Percentiles rank a stretch among this genome's conserved stretches.
These are phyloP conservation scores for Thermomucor indicae-seudaticae DNA, from an alignment of 371 early-diverging fungal genomes.

Conservation along the genomic window DNA sequence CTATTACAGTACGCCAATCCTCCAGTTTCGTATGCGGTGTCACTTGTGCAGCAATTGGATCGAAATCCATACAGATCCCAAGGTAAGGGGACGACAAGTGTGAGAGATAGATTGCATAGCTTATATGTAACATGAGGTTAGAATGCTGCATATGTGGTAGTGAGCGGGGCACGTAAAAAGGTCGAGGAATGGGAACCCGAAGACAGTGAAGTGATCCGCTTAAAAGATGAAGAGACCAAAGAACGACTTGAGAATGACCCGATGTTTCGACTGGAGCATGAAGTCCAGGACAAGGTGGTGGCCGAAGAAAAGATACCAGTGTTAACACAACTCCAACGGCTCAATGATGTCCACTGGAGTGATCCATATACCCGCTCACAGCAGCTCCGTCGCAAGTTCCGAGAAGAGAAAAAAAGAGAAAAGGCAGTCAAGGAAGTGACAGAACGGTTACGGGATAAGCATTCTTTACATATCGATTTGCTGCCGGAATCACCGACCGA, in stretches of 20 bases:
- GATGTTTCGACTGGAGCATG: slow-evolving; percentile 70
- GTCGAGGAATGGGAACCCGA: slow-evolving; percentile 72
- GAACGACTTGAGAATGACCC: slow-evolving; percentile 59
- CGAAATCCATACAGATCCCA: slow-evolving; percentile 94
- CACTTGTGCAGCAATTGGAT: slow-evolving; percentile 84
- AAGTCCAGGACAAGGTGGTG: slow-evolving; percentile 47
- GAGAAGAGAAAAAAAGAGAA: slow-evolving; percentile 63
- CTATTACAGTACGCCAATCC: slow-evolving; percentile 86
- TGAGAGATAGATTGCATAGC: not conserved
- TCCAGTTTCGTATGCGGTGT: slow-evolving; percentile 90
- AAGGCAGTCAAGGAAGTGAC: slow-evolving; percentile 42
- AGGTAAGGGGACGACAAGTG: slow-evolving; percentile 42
- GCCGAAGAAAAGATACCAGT: slow-evolving; percentile 46
- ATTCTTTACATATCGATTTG: slow-evolving; percentile 51
- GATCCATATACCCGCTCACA: slow-evolving; percentile 78
- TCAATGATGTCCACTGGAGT: slow-evolving; percentile 65
- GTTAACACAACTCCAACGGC: slow-evolving; percentile 57
- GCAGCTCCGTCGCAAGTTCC: slow-evolving; percentile 64
- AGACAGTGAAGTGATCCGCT: slow-evolving; percentile 63
- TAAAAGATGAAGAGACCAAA: slow-evolving; percentile 58
- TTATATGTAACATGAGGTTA: slow-evolving; percentile 13
- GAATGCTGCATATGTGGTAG: slow-evolving; percentile 77
- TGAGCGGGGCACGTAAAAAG: slow-evolving; percentile 74
- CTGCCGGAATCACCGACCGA: slow-evolving; percentile 49
- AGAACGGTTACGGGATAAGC: slow-evolving; percentile 52